A percentile compares a stretch with the other conserved stretches of the same genome.
Evolutionary conservation across 2,329 filamentous ascomycete genomes (phyloP).

Genomic region (Fusarium keratoplasticum): DNA sequence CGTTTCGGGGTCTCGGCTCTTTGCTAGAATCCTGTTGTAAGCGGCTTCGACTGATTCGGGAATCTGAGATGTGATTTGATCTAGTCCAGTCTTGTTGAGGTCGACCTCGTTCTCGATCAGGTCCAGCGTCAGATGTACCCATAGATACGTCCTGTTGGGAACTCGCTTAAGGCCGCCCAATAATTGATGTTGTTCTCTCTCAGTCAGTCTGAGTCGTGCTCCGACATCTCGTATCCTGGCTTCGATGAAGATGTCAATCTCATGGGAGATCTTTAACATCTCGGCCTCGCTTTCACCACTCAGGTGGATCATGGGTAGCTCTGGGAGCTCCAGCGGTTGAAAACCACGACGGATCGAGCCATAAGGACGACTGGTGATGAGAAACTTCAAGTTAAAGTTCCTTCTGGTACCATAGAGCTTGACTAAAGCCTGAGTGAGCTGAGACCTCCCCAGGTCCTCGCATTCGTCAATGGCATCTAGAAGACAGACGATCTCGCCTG

Average conservation of each 20-base stretch:
- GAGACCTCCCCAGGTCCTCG: conserved; percentile 19
- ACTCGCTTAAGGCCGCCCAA: conserved; percentile 10
- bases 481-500: conserved; percentile 48
- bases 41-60: conserved; percentile 40
- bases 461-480: conserved; percentile 58
- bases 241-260: conserved; percentile 39
- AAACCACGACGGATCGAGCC: conserved; percentile 37
- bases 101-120: conserved; percentile 19
- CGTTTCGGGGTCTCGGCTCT: conserved; percentile 12
- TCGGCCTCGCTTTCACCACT: conserved; percentile 29
- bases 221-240: conserved; percentile 10
- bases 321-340: conserved; percentile 2
- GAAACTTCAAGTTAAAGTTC: conserved; percentile 48
- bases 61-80: conserved; percentile 13
- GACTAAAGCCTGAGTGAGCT: conserved; percentile 41
- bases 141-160: conserved; percentile 43
- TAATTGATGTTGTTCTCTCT: conserved; percentile 20
- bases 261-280: conserved; percentile 30
- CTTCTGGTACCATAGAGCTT: conserved; percentile 34
- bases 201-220: neutral
- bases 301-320: conserved; percentile 29
- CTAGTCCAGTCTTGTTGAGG: conserved; percentile 14
- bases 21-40: conserved; percentile 42
- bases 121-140: conserved; percentile 39
- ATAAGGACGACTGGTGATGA: conserved; percentile 50